Base-by-base conservation (phyloP, 2,329 filamentous ascomycete species). In the Ascochyta koolunga region DNA sequence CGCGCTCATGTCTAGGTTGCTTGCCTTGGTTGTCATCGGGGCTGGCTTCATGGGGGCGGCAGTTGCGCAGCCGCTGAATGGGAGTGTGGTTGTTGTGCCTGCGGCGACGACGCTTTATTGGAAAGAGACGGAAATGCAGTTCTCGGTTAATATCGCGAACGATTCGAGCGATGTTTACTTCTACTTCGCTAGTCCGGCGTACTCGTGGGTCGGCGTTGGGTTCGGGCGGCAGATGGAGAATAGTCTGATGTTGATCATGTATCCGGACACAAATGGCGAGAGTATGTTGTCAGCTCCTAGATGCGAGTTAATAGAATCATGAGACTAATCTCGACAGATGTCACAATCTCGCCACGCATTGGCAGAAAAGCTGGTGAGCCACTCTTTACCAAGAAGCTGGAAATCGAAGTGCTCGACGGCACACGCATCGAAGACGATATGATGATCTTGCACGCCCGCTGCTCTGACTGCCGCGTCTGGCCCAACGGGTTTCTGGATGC, bases 121-220 rank as follows among this genome's bases (percentile, higher is more conserved):
- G 13, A 43, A 46, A 2, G 41, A 68, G 18, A 74, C 71, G 9
- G 63, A 70, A 53, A 75, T 71, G 3, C 69, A 72, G 31, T 75
- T 75, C 60, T 73, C 70, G 10, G 16, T 75, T 45, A 73, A 69
- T 24, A 45, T 75, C 35, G 68, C 69, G 6, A 66, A 69, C 11
- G 61, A 70, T 43, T 69, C 70, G 1, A 60, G 53, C n/a, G 70
- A 75, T 66, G 60, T 75, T 10, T 70, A 61, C 50, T 65, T 75
- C 10, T 71, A 71, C 61, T 69, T 72, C 32, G 58, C 67, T 1
- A 65, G 58, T n/a, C 71, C 75, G 7, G 69, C 69, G 13, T 73
- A 76, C 46, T 76, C 76, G 4, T 80, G 78, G 78, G 72, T 78
- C 9, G 77, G 69, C 3, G 70, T 79, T 13, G 78, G 78, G 2